Conservation (phyloP, 352 stramenopile genomes). For the Nothophytophthora sp. region DNA sequence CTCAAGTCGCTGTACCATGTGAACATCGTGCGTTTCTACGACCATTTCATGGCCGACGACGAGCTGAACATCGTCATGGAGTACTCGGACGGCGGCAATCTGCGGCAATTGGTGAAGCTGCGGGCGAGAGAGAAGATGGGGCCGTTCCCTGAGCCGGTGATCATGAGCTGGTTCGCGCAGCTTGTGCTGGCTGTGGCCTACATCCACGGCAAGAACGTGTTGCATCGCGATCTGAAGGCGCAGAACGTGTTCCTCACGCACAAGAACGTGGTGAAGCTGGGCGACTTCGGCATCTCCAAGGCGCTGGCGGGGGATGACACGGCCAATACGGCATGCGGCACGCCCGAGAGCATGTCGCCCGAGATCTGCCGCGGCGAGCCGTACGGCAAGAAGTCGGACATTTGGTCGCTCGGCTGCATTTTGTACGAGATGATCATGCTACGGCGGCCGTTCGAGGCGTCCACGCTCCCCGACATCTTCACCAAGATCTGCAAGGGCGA, state of each 20-base stretch:
- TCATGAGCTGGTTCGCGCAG: conserved; percentile 90
- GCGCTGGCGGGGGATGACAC: conserved; percentile 77
- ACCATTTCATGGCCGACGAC: conserved; percentile 86
- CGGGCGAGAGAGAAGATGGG: conserved; percentile 78
- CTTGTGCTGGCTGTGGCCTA: conserved; percentile 84
- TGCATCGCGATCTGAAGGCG: conserved; percentile 88
- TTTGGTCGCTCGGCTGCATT: conserved; percentile 90
- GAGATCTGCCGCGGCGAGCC: conserved; percentile 88
- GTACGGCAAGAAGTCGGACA: conserved; percentile 90
- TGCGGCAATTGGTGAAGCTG: conserved; percentile 83
- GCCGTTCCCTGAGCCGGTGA: conserved; percentile 80
- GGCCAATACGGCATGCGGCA: conserved; percentile 83
- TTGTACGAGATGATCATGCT: conserved; percentile 92
- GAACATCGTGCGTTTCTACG: conserved; percentile 91
- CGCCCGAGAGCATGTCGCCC: conserved; percentile 88
- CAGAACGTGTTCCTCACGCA: conserved; percentile 89
- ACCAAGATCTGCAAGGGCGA: conserved; percentile 89
- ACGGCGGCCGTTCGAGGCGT: conserved; percentile 81
- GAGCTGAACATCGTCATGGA: conserved; percentile 92
- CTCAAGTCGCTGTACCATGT: conserved; percentile 90
- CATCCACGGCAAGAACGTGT: conserved; percentile 89
- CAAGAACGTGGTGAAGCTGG: conserved; percentile 88
- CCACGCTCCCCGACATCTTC: conserved; percentile 83
- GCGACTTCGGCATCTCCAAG: conserved; percentile 90
- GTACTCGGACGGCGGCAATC: conserved; percentile 82